phyloP scores from a whole-genome alignment of 2,329 filamentous ascomycete genomes.

The Colletotrichum sp. region DNA sequence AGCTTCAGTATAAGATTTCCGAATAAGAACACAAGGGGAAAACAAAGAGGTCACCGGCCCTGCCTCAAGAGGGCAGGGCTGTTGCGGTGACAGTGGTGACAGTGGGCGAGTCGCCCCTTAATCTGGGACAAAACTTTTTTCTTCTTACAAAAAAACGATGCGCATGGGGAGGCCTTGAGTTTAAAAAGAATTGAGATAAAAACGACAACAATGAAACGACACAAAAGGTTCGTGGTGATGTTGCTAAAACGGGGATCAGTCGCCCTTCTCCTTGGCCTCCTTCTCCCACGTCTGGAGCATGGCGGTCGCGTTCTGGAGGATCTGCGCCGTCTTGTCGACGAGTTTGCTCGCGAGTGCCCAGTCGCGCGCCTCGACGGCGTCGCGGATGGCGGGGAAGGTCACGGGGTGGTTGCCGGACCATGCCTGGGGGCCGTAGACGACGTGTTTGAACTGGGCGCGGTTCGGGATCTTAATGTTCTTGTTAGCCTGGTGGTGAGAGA shows the following conservation, averaged over 20 bases:
- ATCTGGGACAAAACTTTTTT: background rate
- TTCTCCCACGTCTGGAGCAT: conserved; percentile 27
- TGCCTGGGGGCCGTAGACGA: conserved; percentile 83
- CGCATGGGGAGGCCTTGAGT: background rate
- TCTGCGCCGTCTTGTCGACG: conserved; percentile 73
- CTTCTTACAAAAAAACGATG: background rate
- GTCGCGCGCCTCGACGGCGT: conserved; percentile 75
- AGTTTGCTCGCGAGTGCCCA: conserved; percentile 72
- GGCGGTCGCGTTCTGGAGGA: conserved; percentile 66
- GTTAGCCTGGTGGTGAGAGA: conserved; percentile 13
- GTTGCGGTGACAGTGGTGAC: too few species aligned
- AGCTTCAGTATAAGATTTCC: background rate
- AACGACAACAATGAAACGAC: background rate
- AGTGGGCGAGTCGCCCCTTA: background rate
- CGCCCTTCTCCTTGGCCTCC: background rate
- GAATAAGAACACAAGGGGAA: background rate
- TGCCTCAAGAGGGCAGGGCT: too few species aligned
- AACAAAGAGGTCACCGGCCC: background rate
- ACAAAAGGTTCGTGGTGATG: background rate
- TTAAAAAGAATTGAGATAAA: background rate
- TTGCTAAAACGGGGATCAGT: background rate
- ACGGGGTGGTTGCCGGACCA: conserved; percentile 69
- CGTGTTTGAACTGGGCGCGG: conserved; percentile 91
- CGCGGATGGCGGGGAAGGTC: conserved; percentile 75
- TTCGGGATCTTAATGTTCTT: conserved; percentile 70